A percentile compares a stretch with the other conserved stretches of the same genome.
Evolutionary conservation across 2,329 filamentous ascomycete species (phyloP).

Genomic region (Botrytis aclada): DNA sequence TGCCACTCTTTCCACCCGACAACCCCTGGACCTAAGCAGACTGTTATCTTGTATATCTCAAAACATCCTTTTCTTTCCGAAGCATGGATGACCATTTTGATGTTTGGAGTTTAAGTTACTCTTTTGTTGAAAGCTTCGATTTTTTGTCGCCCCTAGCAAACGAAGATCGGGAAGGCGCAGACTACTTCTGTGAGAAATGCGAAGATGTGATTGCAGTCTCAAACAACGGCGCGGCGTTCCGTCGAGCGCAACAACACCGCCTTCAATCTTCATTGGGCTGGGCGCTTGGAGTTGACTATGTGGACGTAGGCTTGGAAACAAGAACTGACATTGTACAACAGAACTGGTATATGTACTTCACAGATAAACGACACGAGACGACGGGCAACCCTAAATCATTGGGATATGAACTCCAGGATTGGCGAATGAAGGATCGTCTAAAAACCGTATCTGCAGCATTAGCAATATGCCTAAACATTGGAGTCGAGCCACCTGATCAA

Average conservation of each 20-base stretch:
- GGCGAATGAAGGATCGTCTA: constrained; percentile 93
- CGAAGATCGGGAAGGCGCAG: not conserved
- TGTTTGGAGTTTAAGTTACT: constrained; percentile 3
- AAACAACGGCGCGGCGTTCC: not conserved
- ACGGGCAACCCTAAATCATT: constrained; percentile 79
- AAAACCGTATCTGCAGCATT: constrained; percentile 96
- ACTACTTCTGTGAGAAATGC: not conserved
- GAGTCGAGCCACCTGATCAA: constrained; percentile 94
- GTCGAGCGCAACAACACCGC: not conserved
- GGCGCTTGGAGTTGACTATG: not conserved
- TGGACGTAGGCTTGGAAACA: not conserved
- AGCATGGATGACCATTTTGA: constrained; percentile 13
- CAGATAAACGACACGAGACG: constrained; percentile 95
- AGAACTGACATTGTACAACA: constrained; percentile 42
- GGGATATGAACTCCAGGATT: constrained; percentile 73
- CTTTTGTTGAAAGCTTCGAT: constrained; percentile 7
- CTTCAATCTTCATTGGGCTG: not conserved
- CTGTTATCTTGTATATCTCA: not conserved
- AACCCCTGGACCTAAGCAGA: not conserved
- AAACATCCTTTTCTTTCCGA: not conserved
- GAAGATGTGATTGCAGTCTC: not conserved
- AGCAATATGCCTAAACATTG: constrained; percentile 93
- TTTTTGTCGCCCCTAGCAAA: not conserved
- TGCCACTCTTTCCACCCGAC: not conserved
- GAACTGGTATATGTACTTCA: constrained; percentile 99